Percentiles rank a stretch among this genome's conserved stretches.
Evolutionary conservation across 257 asterid species (phyloP).

Genomic region (Gentiana macrophylla): DNA sequence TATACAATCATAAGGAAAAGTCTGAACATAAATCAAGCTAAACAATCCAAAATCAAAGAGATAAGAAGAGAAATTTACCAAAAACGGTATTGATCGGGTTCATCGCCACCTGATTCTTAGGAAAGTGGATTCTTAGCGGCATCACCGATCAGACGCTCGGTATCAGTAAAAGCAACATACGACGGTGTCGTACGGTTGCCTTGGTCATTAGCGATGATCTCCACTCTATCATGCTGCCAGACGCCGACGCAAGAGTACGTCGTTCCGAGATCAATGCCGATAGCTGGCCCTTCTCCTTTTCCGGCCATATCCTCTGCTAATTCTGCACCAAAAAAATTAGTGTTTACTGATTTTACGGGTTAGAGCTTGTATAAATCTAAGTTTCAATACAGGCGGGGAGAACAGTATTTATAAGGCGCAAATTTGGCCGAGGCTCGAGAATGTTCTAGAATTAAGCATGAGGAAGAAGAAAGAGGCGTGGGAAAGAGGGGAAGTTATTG

Average conservation of each 20-base stretch:
- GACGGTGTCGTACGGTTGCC: constrained; percentile 40
- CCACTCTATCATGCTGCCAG: constrained; percentile 13
- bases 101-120: constrained; percentile 34
- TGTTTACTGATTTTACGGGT: too few species aligned
- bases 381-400: too few species aligned
- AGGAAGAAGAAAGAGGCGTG: too few species aligned
- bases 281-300: constrained; percentile 8
- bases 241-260: constrained; percentile 9
- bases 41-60: background rate
- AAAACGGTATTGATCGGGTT: constrained; percentile 33
- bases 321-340: too few species aligned
- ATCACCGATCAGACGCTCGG: too few species aligned
- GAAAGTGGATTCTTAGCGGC: constrained; percentile 18
- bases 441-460: too few species aligned
- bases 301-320: background rate
- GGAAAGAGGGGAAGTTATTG: too few species aligned
- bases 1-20: too few species aligned
- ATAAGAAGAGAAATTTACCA: constrained; percentile 12
- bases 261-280: constrained; percentile 7
- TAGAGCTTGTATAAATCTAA: too few species aligned
- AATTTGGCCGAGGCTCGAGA: too few species aligned
- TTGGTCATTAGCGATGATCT: constrained; percentile 33
- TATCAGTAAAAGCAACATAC: constrained; percentile 23
- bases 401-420: too few species aligned
- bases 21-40: too few species aligned